phyloP scores from a whole-genome alignment of 1,284 basidiomycete species.

The Heterobasidion irregulare region DNA sequence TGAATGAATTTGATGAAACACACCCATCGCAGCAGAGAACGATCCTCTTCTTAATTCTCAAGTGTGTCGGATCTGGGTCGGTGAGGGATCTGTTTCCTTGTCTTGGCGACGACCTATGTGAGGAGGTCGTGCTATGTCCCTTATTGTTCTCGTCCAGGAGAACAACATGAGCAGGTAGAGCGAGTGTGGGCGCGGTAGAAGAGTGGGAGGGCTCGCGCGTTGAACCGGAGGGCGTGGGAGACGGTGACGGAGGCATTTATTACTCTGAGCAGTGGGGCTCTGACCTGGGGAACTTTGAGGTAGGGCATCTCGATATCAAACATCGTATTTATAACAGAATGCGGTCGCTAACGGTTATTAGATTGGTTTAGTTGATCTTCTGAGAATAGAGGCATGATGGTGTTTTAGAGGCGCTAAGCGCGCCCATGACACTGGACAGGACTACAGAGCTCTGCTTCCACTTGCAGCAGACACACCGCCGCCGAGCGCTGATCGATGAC shows the following conservation, averaged over 20 bases:
- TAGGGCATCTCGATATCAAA: too few species aligned
- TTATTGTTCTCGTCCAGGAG: background rate
- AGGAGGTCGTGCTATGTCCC: background rate
- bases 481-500: too few species aligned
- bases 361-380: too few species aligned
- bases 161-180: background rate
- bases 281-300: too few species aligned
- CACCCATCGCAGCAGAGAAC: conserved; percentile 69
- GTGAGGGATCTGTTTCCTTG: conserved; percentile 6
- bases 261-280: too few species aligned
- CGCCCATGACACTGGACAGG: too few species aligned
- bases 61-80: conserved; percentile 1
- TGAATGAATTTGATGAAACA: conserved; percentile 11
- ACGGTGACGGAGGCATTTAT: background rate
- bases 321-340: too few species aligned
- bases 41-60: conserved; percentile 42
- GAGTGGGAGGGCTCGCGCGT: background rate
- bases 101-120: background rate
- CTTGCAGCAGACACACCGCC: too few species aligned
- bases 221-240: background rate
- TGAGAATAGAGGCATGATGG: too few species aligned
- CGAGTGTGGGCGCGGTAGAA: background rate
- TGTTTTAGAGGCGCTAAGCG: too few species aligned
- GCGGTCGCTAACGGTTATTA: too few species aligned
- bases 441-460: too few species aligned